Evolutionary conservation across 345 rosid genomes (phyloP).

Genomic region (Stellera chamaejasme): DNA sequence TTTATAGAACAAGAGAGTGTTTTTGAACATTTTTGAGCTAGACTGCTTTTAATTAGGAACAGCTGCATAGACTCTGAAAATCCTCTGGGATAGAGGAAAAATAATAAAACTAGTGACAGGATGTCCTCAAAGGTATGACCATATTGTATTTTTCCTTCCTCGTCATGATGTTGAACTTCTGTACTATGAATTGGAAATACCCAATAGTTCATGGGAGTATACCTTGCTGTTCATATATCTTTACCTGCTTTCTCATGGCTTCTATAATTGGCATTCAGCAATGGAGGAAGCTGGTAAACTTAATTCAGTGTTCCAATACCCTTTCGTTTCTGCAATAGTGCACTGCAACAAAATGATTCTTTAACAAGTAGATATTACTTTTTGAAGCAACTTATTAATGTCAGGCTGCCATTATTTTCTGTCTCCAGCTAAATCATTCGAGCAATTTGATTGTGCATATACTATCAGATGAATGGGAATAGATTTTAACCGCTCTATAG

Average conservation of each 20-base stretch:
- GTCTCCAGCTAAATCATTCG: too few species aligned
- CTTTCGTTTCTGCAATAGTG: too few species aligned
- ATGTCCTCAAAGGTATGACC: not conserved
- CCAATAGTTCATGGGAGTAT: not conserved
- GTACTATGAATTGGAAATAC: not conserved
- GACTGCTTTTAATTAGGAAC: slow-evolving; percentile 8
- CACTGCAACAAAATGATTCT: too few species aligned
- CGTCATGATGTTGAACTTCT: slow-evolving; percentile 4
- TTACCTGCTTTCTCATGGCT: not conserved
- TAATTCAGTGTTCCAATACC: too few species aligned
- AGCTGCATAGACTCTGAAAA: not conserved
- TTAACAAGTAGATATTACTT: too few species aligned
- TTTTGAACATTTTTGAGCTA: slow-evolving; percentile 12
- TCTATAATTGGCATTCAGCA: not conserved
- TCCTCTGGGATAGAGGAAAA: slow-evolving; percentile 18
- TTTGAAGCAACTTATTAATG: too few species aligned
- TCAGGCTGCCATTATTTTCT: too few species aligned
- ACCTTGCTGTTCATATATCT: not conserved
- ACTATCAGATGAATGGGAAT: too few species aligned
- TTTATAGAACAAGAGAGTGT: slow-evolving; percentile 11
- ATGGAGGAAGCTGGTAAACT: not conserved
- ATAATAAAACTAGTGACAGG: slow-evolving; percentile 4
- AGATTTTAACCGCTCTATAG: too few species aligned
- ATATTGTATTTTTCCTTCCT: not conserved
- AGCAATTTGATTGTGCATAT: too few species aligned